Base-by-base conservation (phyloP, 345 rosid genomes). In the Pseudoturritis turrita region DNA sequence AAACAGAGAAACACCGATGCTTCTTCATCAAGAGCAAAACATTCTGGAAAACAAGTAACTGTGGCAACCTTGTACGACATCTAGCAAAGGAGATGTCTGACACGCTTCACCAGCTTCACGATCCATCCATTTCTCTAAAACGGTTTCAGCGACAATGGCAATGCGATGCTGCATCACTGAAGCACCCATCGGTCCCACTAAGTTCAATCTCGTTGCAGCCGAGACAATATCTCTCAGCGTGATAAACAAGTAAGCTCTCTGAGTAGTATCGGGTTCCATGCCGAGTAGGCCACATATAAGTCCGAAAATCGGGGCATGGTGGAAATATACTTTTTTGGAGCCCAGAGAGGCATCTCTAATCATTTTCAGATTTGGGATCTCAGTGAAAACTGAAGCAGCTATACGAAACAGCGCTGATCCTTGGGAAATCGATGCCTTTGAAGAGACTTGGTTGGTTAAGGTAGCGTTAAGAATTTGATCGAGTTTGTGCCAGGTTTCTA, bases 291-390 rank as follows among this genome's bases (percentile, higher is more conserved):
- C 98, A 60, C 91, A 93, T 8, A 90, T 51, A 18, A 93, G 77
- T 50, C 98, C 98, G 21, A 93, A 93, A 43, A 83, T 67, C 3
- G 97, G 94, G 9, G 98, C 97, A 35, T 89, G 97, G 77, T 93
- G 98, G 39, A 85, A 85, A 62, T 35, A 74, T 1, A 83, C 52
- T 46, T 59, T 31, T 39, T 79, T 81, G 10, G 83, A 68, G 1
- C 80, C 69, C 13, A 87, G 19, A 69, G 78, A 79, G 12, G 67
- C 50, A 4, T 84, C 85, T 54, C 97, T 84, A 63, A 84, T 81
- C 21, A 33, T 36, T 61, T 88, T 89, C 3, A 91, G 81, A 52
- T 51, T 56, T 0, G 96, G 94, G 26, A 84, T 51, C 65, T 91
- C 96, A 0, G 89, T 66, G 62, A 87, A 91, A 7, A 85, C 88